Conservation (phyloP, 768 basidiomycete genomes). For the Phylloporus sp. region DNA sequence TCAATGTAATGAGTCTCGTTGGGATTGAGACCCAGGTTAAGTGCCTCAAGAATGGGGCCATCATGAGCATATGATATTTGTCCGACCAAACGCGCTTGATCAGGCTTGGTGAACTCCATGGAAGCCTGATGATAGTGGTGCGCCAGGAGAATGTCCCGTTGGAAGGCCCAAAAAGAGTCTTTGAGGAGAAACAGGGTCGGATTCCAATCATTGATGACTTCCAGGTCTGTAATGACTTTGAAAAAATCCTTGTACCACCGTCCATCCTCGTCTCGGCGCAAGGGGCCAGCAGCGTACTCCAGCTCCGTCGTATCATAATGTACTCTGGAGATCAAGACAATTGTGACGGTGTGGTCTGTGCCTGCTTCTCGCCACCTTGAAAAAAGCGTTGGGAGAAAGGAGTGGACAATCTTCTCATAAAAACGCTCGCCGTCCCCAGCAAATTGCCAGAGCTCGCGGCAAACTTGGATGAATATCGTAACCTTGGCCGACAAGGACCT, state of each 20-base stretch:
- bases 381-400: constrained; percentile 89
- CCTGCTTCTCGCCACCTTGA: constrained; percentile 75
- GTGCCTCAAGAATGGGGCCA: constrained; percentile 90
- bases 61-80: constrained; percentile 84
- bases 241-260: constrained; percentile 93
- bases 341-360: constrained; percentile 90
- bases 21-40: constrained; percentile 89
- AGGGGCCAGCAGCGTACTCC: constrained; percentile 76
- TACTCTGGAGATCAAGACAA: constrained; percentile 91
- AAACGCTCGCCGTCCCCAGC: constrained; percentile 93
- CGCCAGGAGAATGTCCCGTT: constrained; percentile 83
- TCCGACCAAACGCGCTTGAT: constrained; percentile 67
- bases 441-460: constrained; percentile 95
- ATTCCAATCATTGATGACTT: constrained; percentile 84
- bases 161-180: constrained; percentile 85
- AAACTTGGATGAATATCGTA: constrained; percentile 95
- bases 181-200: constrained; percentile 82
- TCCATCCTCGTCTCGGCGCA: constrained; percentile 69
- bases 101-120: constrained; percentile 39
- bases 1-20: constrained; percentile 95
- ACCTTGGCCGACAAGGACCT: constrained; percentile 87
- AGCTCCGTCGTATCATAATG: constrained; percentile 80
- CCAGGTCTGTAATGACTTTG: constrained; percentile 91
- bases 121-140: constrained; percentile 80
- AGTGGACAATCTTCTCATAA: constrained; percentile 96